These are phyloP conservation scores for Fusarium poae DNA, from an alignment of 2,329 filamentous ascomycete species.

Conservation along the genomic window DNA sequence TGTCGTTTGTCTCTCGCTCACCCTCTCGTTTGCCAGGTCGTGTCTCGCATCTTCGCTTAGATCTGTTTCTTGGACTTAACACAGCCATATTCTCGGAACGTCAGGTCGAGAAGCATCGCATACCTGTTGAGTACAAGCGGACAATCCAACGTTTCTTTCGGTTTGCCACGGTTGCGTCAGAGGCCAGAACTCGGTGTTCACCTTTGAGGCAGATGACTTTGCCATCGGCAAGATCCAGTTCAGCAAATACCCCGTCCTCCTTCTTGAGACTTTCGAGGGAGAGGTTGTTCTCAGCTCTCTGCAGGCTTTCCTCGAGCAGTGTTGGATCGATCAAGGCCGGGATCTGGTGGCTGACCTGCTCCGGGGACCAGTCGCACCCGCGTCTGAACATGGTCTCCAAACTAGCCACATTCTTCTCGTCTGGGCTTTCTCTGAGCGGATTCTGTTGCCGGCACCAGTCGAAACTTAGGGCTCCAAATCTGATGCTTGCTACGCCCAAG, in stretches of 20 bases:
- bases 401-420: conserved; percentile 14
- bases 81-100: too few species aligned
- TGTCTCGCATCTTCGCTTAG: conserved; percentile 12
- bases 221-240: conserved; percentile 6
- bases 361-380: conserved; percentile 11
- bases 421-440: conserved; percentile 1
- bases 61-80: background rate
- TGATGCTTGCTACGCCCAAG: conserved; percentile 12
- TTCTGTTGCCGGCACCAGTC: conserved; percentile 6
- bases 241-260: conserved; percentile 3
- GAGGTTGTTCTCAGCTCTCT: too few species aligned
- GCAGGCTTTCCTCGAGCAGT: too few species aligned
- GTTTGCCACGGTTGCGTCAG: conserved; percentile 8
- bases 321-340: too few species aligned
- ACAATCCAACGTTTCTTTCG: conserved; percentile 7
- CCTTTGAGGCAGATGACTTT: conserved; percentile 9
- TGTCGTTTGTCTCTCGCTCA: conserved; percentile 5
- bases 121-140: conserved; percentile 18
- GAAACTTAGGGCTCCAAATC: conserved; percentile 7
- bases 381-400: conserved; percentile 14
- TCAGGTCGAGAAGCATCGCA: background rate
- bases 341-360: conserved; percentile 8
- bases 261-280: background rate
- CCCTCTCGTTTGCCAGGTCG: conserved; percentile 1
- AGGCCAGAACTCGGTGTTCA: conserved; percentile 8